Percentiles rank a stretch among this genome's conserved stretches.
phyloP scores from a whole-genome alignment of 2,329 filamentous ascomycete genomes.

The Leptosphaerulina australis region DNA sequence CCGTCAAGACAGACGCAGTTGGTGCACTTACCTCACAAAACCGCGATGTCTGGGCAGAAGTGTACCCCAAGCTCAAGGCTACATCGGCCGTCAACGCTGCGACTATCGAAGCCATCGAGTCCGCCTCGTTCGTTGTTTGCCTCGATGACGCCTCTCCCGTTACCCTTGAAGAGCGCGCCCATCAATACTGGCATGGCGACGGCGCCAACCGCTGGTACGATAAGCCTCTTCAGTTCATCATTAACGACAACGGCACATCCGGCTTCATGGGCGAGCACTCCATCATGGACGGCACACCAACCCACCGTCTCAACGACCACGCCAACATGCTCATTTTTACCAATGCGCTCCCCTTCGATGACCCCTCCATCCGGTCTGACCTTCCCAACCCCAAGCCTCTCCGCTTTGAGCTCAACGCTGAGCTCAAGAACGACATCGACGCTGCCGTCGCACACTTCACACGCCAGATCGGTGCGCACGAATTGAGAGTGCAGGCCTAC shows the following conservation, averaged over 20 bases:
- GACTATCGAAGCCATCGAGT: conserved; percentile 80
- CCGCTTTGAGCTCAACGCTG: conserved; percentile 76
- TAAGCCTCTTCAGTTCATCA: conserved; percentile 96
- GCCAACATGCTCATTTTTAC: conserved; percentile 89
- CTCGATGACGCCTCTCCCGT: conserved; percentile 90
- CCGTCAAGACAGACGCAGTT: conserved; percentile 73
- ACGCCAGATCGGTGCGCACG: conserved; percentile 81
- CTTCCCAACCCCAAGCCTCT: conserved; percentile 80
- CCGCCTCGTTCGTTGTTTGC: conserved; percentile 88
- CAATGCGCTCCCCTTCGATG: conserved; percentile 90
- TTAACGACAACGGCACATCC: conserved; percentile 97
- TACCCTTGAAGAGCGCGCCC: conserved; percentile 92
- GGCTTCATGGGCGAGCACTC: conserved; percentile 99
- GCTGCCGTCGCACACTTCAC: conserved; percentile 79
- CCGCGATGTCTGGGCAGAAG: conserved; percentile 89
- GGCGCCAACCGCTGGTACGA: conserved; percentile 96
- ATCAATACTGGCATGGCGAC: conserved; percentile 98
- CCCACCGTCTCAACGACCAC: conserved; percentile 95
- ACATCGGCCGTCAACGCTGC: conserved; percentile 80
- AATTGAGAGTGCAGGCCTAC: conserved; percentile 92
- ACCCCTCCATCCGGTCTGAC: conserved; percentile 76
- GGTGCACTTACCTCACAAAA: conserved; percentile 90
- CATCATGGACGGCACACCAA: conserved; percentile 99
- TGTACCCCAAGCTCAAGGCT: conserved; percentile 66
- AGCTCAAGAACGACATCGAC: conserved; percentile 78